These are phyloP conservation scores for Vitis rupestris DNA, from an alignment of 164 flowering plant species.

Conservation along the genomic window DNA sequence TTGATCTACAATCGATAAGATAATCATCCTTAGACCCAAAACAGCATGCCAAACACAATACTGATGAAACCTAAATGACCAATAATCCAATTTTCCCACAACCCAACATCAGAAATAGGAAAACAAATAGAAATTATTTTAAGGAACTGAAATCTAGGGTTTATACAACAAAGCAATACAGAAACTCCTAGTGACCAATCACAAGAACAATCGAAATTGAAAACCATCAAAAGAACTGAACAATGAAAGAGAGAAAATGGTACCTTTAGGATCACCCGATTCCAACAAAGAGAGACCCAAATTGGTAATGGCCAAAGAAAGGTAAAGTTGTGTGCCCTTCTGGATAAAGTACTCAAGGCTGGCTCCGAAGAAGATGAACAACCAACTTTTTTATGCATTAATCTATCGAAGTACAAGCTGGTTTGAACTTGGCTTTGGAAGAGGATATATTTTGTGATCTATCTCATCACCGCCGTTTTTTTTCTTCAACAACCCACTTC, in stretches of 20 bases:
- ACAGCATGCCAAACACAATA: slow-evolving; percentile 24
- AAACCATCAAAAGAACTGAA: slow-evolving; percentile 7
- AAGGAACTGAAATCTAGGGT: slow-evolving; percentile 5
- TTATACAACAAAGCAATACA: slow-evolving; percentile 1
- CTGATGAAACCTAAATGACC: slow-evolving; percentile 27
- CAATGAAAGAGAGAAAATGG: slow-evolving; percentile 8
- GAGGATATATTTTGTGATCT: no score
- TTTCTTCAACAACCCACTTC: no score
- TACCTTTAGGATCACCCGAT: slow-evolving; percentile 11
- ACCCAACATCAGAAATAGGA: slow-evolving; percentile 29
- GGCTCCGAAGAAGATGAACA: no score
- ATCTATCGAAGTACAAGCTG: no score
- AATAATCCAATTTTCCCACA: slow-evolving; percentile 16
- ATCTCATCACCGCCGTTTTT: no score
- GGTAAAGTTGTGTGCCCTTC: neutral
- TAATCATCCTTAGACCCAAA: slow-evolving; percentile 51
- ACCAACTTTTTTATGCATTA: no score
- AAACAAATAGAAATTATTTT: neutral
- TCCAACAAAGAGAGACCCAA: neutral
- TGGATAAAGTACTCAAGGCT: no score
- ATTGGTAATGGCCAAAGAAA: neutral
- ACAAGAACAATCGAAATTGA: slow-evolving; percentile 2
- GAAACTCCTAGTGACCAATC: neutral
- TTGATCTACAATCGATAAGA: slow-evolving; percentile 69
- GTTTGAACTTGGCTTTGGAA: no score